phyloP scores from a whole-genome alignment of 2,329 filamentous ascomycete genomes.

The Orbilia javanica region DNA sequence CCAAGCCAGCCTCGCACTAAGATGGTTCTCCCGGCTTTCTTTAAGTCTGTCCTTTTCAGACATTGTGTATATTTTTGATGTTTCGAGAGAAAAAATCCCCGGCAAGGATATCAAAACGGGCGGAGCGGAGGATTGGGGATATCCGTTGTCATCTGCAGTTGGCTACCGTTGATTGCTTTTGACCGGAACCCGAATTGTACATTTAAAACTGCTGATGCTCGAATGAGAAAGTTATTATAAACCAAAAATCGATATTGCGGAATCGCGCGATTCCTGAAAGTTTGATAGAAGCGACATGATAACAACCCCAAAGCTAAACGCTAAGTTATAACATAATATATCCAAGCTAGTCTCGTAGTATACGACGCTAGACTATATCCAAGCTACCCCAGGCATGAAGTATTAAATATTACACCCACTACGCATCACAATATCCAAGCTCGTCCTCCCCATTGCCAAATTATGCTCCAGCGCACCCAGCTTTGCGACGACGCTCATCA shows the following conservation, averaged over 20 bases:
- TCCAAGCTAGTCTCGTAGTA: background rate
- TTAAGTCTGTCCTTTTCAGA: background rate
- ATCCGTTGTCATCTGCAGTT: conserved; percentile 15
- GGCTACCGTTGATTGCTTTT: background rate
- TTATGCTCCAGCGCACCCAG: conserved; percentile 74
- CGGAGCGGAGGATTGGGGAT: background rate
- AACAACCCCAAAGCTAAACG: background rate
- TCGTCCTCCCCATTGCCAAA: conserved; percentile 71
- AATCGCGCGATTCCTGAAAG: background rate
- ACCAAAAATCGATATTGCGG: background rate
- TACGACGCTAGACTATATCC: too few relatives aligned
- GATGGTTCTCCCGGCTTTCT: conserved; percentile 32
- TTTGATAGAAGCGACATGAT: background rate
- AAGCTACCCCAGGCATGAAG: background rate
- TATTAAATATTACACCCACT: conserved; percentile 60
- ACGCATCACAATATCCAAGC: conserved; percentile 74
- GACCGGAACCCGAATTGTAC: conserved; percentile 27
- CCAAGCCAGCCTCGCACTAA: conserved; percentile 49
- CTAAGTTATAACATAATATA: background rate
- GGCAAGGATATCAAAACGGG: background rate
- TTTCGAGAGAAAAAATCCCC: background rate
- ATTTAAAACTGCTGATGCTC: conserved; percentile 30
- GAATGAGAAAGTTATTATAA: conserved; percentile 8
- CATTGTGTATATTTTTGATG: conserved; percentile 27
- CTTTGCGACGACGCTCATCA: conserved; percentile 77